Base-by-base conservation (phyloP, 352 stramenopile species). In the Phytophthora sojae region DNA sequence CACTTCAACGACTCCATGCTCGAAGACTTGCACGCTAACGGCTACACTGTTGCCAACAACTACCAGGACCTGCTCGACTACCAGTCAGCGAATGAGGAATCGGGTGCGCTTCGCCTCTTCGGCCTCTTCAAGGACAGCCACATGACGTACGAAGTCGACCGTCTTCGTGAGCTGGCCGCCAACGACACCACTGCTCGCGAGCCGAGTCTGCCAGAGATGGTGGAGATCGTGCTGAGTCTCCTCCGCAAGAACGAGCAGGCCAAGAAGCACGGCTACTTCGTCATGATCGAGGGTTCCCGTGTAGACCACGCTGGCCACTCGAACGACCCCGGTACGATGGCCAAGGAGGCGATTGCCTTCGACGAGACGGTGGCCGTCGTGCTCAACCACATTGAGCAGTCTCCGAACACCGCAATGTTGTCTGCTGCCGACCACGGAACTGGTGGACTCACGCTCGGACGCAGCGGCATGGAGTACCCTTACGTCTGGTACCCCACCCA, bases 81-180 rank as follows among this genome's bases (percentile, higher is more conserved):
- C 70, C 73, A 90, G 44, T 62, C 71, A 3, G 69, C 65, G 7
- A 89, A 90, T 65, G 75, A 79, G n/a, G 75, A 76, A 32, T 72
- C 70, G 15, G 80, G 84, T 26, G 79, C 81, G 30, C 75, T 92
- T 63, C 79, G 80, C 14, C 51, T 90, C 0, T 86, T 90, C 29
- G 84, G 84, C 45, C 76, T 89, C 19, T 92, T 90, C 74, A 61
- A 88, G 32, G 81, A 83, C 29, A 72, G 73, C 58, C 84, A 92
- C 80, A 90, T 92, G 82, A 80, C 75, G 51, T 90, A 89, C 75
- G 84, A 92, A 53, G 76, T 92, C 3, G 84, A 92, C 56, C 84
- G 82, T 12, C 49, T 75, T 1, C 82, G 84, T 55, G 73, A 83
- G n/a, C 39, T 83, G 63, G 67, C 64, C 9, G 63, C 23, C 0